Percentiles rank a stretch among this genome's conserved stretches.
These are phyloP conservation scores for Tylopilus plumbeoviolaceoides DNA, from an alignment of 768 basidiomycete genomes.

Conservation along the genomic window DNA sequence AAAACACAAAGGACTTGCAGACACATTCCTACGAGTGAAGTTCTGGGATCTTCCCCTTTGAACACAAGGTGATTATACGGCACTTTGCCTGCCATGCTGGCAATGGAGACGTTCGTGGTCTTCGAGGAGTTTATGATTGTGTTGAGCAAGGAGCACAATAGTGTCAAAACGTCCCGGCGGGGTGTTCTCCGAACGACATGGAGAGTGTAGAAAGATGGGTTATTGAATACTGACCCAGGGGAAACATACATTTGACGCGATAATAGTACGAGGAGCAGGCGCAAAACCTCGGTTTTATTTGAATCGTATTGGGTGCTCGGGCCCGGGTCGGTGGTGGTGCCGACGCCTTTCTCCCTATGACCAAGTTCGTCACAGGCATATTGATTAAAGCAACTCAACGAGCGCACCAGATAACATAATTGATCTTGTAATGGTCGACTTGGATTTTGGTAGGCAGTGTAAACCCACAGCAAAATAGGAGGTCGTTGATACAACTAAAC, in stretches of 20 bases:
- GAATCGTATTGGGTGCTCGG: conserved; percentile 60
- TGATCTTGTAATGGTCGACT: conserved; percentile 76
- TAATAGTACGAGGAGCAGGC: conserved; percentile 81
- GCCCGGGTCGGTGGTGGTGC: conserved; percentile 75
- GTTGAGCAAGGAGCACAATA: conserved; percentile 91
- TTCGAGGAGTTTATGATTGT: conserved; percentile 73
- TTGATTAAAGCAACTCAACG: background rate
- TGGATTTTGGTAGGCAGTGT: conserved; percentile 78
- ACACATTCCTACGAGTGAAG: conserved; percentile 67
- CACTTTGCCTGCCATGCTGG: conserved; percentile 69
- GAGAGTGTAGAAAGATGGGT: conserved; percentile 72
- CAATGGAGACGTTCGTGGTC: conserved; percentile 49
- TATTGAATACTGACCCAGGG: conserved; percentile 62
- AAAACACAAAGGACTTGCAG: conserved; percentile 75
- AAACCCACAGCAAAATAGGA: conserved; percentile 92
- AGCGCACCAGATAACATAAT: conserved; percentile 83
- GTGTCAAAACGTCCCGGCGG: conserved; percentile 81
- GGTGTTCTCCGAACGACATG: conserved; percentile 74
- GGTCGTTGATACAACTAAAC: conserved; percentile 75
- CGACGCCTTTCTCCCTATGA: conserved; percentile 89
- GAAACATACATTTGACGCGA: conserved; percentile 89
- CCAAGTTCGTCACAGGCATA: conserved; percentile 4
- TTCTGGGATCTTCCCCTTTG: conserved; percentile 80
- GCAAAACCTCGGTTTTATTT: conserved; percentile 87
- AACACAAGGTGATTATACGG: conserved; percentile 90